Evolutionary conservation across 1,284 basidiomycete genomes (phyloP).

Genomic region (Rhodotorula mucilaginosa): DNA sequence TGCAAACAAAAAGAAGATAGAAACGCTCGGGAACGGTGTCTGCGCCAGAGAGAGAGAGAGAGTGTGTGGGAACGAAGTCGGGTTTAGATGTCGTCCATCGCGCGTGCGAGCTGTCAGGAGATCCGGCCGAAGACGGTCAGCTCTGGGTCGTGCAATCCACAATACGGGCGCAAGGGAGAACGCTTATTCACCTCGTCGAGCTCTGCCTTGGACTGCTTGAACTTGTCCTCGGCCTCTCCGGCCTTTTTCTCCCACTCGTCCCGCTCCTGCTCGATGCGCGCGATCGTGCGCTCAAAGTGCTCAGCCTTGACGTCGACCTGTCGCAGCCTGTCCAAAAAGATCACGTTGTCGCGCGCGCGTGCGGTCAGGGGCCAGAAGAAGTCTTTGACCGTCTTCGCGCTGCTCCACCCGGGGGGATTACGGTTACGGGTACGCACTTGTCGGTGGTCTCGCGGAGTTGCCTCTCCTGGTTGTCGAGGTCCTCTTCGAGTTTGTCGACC

Average conservation of each 20-base stretch:
- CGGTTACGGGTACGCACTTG: conserved; percentile 59
- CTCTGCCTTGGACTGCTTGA: conserved; percentile 73
- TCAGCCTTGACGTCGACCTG: conserved; percentile 99
- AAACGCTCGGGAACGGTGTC: neutral
- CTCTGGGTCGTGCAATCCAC: neutral
- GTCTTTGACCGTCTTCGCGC: no score
- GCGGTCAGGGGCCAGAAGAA: neutral
- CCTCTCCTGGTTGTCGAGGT: conserved; percentile 94
- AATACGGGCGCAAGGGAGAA: no score
- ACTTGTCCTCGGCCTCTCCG: conserved; percentile 69
- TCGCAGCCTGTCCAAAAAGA: conserved; percentile 64
- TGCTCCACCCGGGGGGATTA: no score
- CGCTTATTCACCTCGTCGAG: conserved; percentile 68
- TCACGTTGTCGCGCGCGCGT: no score
- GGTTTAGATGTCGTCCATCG: conserved; percentile 39
- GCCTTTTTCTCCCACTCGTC: conserved; percentile 93
- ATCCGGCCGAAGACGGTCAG: no score
- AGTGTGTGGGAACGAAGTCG: neutral
- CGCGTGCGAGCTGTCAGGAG: conserved; percentile 26
- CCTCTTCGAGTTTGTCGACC: conserved; percentile 88
- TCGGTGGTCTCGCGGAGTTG: conserved; percentile 95
- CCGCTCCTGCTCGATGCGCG: conserved; percentile 83
- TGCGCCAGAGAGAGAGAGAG: no score
- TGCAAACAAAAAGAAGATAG: neutral
- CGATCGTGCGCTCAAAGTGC: conserved; percentile 92